Conservation (phyloP, 306 rosid species). For the Alnus glutinosa region DNA sequence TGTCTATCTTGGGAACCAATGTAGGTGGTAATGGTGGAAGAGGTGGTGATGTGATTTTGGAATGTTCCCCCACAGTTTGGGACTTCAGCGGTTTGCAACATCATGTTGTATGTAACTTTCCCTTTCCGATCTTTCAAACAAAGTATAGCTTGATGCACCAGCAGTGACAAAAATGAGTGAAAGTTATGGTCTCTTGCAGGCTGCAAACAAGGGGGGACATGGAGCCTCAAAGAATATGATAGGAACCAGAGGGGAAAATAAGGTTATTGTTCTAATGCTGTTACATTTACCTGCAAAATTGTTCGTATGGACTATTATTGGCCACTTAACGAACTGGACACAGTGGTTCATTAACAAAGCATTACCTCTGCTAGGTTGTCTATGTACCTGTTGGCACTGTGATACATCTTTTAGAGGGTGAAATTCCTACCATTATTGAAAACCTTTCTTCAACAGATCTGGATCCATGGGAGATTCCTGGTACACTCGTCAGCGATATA, state of each 20-base stretch:
- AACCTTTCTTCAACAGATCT: conserved; percentile 43
- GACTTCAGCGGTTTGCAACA: conserved; percentile 87
- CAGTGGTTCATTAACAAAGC: conserved; percentile 21
- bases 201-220: conserved; percentile 72
- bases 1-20: conserved; percentile 27
- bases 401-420: conserved; percentile 75
- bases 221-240: conserved; percentile 81
- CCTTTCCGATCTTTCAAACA: conserved; percentile 16
- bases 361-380: conserved; percentile 50
- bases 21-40: conserved; percentile 90
- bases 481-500: conserved; percentile 53
- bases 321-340: conserved; percentile 6
- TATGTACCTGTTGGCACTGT: conserved; percentile 87
- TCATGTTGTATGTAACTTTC: conserved; percentile 60
- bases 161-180: conserved; percentile 21
- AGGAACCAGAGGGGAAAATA: conserved; percentile 83
- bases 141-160: conserved; percentile 18
- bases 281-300: conserved; percentile 12
- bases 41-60: conserved; percentile 88
- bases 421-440: conserved; percentile 48
- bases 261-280: conserved; percentile 47
- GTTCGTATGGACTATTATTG: conserved; percentile 19
- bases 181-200: conserved; percentile 46
- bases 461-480: conserved; percentile 94
- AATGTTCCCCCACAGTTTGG: conserved; percentile 81